Percentiles rank a stretch among this genome's conserved stretches.
Evolutionary conservation across 306 rosid species (phyloP).

Genomic region (Cicer judaicum): DNA sequence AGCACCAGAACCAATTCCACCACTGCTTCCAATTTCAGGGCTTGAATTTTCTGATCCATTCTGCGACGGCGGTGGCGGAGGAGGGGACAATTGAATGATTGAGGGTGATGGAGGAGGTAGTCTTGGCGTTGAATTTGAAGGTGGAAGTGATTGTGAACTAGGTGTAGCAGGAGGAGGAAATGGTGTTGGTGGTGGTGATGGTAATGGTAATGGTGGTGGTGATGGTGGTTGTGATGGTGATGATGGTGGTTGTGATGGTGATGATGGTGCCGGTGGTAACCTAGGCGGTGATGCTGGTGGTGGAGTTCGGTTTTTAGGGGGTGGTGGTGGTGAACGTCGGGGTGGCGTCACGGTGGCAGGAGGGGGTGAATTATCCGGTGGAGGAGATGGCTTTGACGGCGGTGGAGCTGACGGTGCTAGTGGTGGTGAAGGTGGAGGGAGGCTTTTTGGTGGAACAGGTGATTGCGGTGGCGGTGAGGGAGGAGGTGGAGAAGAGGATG

Average conservation of each 20-base stretch:
- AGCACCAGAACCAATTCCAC: constrained; percentile 62
- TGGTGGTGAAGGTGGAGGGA: constrained; percentile 47
- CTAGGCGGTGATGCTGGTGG: constrained; percentile 43
- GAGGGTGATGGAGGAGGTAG: constrained; percentile 51
- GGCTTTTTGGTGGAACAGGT: constrained; percentile 34
- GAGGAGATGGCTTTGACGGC: constrained; percentile 43
- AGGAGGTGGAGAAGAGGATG: constrained; percentile 5
- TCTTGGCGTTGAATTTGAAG: constrained; percentile 53
- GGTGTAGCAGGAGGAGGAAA: constrained; percentile 49
- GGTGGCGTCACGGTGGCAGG: constrained; percentile 35
- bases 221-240: constrained; percentile 38
- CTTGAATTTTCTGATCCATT: constrained; percentile 47
- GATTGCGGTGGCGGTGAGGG: constrained; percentile 47
- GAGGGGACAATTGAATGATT: constrained; percentile 45
- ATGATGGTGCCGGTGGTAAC: constrained; percentile 48
- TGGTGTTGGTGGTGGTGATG: constrained; percentile 44
- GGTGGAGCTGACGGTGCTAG: constrained; percentile 56
- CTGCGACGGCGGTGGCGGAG: constrained; percentile 50
- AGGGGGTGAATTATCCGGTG: constrained; percentile 55
- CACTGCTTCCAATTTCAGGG: constrained; percentile 40
- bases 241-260: constrained; percentile 43
- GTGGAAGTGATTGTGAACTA: constrained; percentile 47
- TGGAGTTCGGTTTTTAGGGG: constrained; percentile 51
- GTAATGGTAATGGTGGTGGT: constrained; percentile 40
- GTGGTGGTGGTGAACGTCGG: constrained; percentile 38